A percentile compares a stretch with the other conserved stretches of the same genome.
Conservation (phyloP, 1,284 basidiomycete genomes). For the Trichosporon inkin region DNA sequence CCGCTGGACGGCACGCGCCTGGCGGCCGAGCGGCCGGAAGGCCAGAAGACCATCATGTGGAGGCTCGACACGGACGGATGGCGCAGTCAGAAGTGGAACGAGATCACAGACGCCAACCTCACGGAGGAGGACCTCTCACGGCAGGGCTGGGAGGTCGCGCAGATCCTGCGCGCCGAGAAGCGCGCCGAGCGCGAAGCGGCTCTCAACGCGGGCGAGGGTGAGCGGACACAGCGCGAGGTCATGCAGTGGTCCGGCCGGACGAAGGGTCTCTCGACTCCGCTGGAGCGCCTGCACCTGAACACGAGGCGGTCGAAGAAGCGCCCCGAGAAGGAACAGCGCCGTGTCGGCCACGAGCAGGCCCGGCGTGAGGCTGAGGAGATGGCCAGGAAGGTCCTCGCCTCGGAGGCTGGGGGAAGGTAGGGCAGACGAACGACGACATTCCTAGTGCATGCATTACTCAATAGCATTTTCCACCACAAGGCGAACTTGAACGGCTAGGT, state of each 20-base stretch:
- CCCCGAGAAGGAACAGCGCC: constrained; percentile 30
- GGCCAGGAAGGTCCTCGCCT: not conserved
- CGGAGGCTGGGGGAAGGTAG: constrained; percentile 9
- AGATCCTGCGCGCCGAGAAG: constrained; percentile 5
- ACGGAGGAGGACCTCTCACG: constrained; percentile 13
- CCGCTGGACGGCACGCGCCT: constrained; percentile 4
- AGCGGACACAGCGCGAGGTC: constrained; percentile 29
- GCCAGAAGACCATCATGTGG: constrained; percentile 16
- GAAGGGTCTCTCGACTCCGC: constrained; percentile 30
- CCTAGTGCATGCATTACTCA: constrained; percentile 13
- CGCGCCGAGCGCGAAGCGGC: constrained; percentile 3
- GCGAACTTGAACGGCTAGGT: not conserved
- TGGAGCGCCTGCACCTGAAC: constrained; percentile 40
- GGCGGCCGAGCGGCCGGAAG: not conserved
- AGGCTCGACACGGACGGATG: constrained; percentile 2
- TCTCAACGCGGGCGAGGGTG: not conserved
- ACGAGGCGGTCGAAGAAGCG: constrained; percentile 26
- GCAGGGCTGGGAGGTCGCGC: constrained; percentile 1
- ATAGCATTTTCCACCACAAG: not conserved
- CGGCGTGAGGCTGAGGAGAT: constrained; percentile 9
- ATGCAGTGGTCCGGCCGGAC: constrained; percentile 30
- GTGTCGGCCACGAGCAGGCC: constrained; percentile 10
- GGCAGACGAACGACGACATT: not conserved
- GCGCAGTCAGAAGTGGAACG: constrained; percentile 4
- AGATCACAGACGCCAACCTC: not conserved